Conservation (phyloP, 805 yeast species). For the Yamadazyma takamatsuzukensis region DNA sequence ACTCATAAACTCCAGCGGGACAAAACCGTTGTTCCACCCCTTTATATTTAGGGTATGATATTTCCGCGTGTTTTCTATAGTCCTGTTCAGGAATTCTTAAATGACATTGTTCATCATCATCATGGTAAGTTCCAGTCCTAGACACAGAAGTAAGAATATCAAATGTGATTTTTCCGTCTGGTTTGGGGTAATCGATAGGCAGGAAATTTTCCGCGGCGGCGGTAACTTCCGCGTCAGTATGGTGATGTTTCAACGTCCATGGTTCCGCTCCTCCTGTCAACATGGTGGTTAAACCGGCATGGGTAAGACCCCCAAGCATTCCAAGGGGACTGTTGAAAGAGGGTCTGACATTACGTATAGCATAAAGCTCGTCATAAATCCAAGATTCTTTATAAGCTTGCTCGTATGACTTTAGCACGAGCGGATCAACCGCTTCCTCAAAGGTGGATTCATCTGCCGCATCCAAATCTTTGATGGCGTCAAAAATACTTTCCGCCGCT, state of each 20-base stretch:
- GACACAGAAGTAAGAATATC: conserved; percentile 93
- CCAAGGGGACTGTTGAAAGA: conserved; percentile 80
- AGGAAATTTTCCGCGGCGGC: conserved; percentile 58
- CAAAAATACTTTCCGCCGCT: conserved; percentile 83
- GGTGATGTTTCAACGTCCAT: conserved; percentile 74
- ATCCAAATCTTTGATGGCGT: conserved; percentile 39
- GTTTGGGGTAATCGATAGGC: conserved; percentile 89
- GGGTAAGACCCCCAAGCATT: conserved; percentile 72
- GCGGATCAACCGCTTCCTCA: conserved; percentile 24
- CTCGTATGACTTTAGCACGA: conserved; percentile 60
- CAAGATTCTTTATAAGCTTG: conserved; percentile 69
- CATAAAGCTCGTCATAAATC: conserved; percentile 79
- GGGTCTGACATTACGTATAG: conserved; percentile 89
- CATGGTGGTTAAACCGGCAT: conserved; percentile 81
- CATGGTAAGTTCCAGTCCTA: conserved; percentile 94
- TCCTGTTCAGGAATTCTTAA: conserved; percentile 63
- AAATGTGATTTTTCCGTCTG: conserved; percentile 89
- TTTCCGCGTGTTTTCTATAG: conserved; percentile 59
- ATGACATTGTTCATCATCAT: conserved; percentile 91
- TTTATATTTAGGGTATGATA: conserved; percentile 68
- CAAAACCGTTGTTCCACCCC: conserved; percentile 93
- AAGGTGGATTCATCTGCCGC: conserved; percentile 41
- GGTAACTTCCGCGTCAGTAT: conserved; percentile 73
- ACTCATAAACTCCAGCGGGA: conserved; percentile 98
- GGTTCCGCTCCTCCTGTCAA: conserved; percentile 77